A percentile compares a stretch with the other conserved stretches of the same genome.
Conservation (phyloP, 805 yeast genomes). For the Cyberlindnera petersonii region DNA sequence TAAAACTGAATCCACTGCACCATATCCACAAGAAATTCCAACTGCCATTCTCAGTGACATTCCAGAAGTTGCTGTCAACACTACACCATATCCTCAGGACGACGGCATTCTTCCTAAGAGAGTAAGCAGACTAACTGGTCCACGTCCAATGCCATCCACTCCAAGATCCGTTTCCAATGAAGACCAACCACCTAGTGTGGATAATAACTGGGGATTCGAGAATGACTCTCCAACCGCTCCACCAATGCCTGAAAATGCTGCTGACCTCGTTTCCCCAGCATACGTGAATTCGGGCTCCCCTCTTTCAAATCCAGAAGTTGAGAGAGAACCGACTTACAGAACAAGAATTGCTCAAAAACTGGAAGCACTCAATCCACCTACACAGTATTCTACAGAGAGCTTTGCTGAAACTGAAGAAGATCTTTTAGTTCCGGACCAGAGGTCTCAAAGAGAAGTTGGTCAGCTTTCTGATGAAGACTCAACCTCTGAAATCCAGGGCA, state of each 20-base stretch:
- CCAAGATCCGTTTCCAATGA: constrained; percentile 13
- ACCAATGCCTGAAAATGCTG: no score
- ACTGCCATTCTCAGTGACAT: constrained; percentile 5
- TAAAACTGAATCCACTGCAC: no score
- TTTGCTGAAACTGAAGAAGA: constrained; percentile 16
- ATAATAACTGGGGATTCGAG: no score
- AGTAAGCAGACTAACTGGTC: constrained; percentile 21
- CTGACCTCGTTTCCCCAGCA: constrained; percentile 4
- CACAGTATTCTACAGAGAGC: constrained; percentile 14
- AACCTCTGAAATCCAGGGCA: constrained; percentile 2
- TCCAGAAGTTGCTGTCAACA: constrained; percentile 7
- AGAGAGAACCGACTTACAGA: constrained; percentile 25
- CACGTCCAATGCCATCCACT: constrained; percentile 28
- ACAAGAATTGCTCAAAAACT: constrained; percentile 25
- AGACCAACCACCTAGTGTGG: no score
- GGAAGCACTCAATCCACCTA: constrained; percentile 24
- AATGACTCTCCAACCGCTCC: no score
- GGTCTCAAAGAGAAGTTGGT: constrained; percentile 7
- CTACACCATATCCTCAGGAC: constrained; percentile 23
- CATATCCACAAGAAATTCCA: constrained; percentile 21
- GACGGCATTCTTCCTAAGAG: constrained; percentile 4
- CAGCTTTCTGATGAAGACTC: constrained; percentile 9
- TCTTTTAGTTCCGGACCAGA: constrained; percentile 1
- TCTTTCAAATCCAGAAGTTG: constrained; percentile 9
- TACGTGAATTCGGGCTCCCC: background rate